phyloP scores from a whole-genome alignment of 2,329 filamentous ascomycete species.

The Blastomyces gilchristii region DNA sequence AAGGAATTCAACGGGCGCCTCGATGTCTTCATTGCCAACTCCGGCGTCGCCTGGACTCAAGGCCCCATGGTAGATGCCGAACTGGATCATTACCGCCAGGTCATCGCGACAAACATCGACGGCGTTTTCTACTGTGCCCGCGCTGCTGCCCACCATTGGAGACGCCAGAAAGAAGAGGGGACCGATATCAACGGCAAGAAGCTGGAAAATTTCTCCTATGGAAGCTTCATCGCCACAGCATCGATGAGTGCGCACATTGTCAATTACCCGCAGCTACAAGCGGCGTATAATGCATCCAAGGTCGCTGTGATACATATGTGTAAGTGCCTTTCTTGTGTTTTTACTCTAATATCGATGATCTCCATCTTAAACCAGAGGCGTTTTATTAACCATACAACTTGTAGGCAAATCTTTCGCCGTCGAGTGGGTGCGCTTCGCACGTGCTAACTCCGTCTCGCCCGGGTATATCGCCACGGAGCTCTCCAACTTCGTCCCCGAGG shows the following conservation, averaged over 20 bases:
- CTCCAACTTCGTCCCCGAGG: constrained; percentile 51
- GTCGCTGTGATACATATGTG: constrained; percentile 46
- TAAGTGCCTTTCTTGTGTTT: constrained; percentile 29
- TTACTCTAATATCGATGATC: constrained; percentile 33
- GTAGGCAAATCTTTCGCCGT: constrained; percentile 60
- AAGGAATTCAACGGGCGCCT: constrained; percentile 63
- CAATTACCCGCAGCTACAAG: constrained; percentile 65
- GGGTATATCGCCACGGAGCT: constrained; percentile 70
- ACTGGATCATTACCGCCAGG: constrained; percentile 53
- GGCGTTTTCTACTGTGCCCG: constrained; percentile 68
- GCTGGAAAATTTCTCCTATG: constrained; percentile 50
- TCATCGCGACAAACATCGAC: constrained; percentile 62
- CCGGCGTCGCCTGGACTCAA: constrained; percentile 63
- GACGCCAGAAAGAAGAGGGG: constrained; percentile 58
- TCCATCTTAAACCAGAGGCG: too few relatives aligned
- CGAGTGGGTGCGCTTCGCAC: constrained; percentile 66
- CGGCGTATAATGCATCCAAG: constrained; percentile 64
- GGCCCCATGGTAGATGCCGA: constrained; percentile 57
- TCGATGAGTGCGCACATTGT: constrained; percentile 70
- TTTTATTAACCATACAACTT: neutral
- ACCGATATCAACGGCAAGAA: constrained; percentile 53
- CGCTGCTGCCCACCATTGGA: constrained; percentile 59
- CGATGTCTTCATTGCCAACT: constrained; percentile 71
- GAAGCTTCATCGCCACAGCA: constrained; percentile 68
- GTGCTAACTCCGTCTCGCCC: constrained; percentile 62